Evolutionary conservation across 805 yeast genomes (phyloP).

Genomic region (Jamesozyma piceae): DNA sequence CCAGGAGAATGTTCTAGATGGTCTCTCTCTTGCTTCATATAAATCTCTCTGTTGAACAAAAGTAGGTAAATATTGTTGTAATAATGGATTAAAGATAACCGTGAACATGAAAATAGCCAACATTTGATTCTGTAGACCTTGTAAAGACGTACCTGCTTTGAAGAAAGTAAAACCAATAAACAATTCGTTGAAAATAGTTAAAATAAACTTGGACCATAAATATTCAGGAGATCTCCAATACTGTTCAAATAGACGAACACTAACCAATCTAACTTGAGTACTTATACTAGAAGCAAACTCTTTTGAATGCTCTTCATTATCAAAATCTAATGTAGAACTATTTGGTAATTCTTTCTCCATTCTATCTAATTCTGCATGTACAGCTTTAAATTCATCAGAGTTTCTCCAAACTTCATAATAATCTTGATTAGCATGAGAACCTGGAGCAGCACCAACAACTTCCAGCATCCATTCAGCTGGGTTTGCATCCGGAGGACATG

Average conservation of each 20-base stretch:
- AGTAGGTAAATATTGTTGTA: conserved; percentile 56
- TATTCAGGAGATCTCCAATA: conserved; percentile 60
- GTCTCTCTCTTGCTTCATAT: conserved; percentile 66
- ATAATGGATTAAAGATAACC: conserved; percentile 44
- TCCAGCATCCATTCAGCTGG: conserved; percentile 93
- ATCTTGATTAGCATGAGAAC: conserved; percentile 61
- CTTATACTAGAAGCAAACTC: conserved; percentile 38
- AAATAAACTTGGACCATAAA: conserved; percentile 48
- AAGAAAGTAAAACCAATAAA: conserved; percentile 71
- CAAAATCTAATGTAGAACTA: conserved; percentile 23
- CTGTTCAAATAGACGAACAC: conserved; percentile 50
- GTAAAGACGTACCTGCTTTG: conserved; percentile 53
- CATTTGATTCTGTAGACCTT: conserved; percentile 77
- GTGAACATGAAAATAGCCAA: conserved; percentile 63
- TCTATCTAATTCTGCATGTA: conserved; percentile 47
- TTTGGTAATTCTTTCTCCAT: conserved; percentile 54
- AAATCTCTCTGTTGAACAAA: conserved; percentile 54
- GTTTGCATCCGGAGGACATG: conserved; percentile 61
- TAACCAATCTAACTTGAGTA: conserved; percentile 38
- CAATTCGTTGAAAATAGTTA: conserved; percentile 47
- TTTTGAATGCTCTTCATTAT: conserved; percentile 25
- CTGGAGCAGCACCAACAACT: conserved; percentile 77
- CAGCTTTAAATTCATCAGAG: conserved; percentile 51
- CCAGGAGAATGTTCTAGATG: conserved; percentile 66
- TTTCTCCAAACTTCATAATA: conserved; percentile 70